Evolutionary conservation across 768 basidiomycete species (phyloP).

Genomic region (Boletus subparvulus): DNA sequence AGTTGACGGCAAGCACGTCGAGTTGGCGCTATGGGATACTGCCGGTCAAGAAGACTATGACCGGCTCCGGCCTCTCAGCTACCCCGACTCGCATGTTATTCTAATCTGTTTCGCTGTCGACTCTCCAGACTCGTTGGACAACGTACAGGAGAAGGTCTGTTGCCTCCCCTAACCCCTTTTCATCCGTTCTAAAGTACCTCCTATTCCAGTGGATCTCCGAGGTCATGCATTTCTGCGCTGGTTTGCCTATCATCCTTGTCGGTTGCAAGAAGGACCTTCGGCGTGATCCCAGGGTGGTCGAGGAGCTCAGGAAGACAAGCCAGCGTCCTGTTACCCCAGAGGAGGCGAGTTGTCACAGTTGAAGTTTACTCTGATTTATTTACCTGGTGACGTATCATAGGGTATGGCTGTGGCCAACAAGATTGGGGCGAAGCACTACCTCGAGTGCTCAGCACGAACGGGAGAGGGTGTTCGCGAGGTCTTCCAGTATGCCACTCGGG

Average conservation of each 20-base stretch:
- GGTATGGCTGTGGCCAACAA: slow-evolving; percentile 94
- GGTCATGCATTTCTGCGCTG: slow-evolving; percentile 96
- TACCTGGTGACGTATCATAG: slow-evolving; percentile 40
- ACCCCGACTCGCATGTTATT: slow-evolving; percentile 99
- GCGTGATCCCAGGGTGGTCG: slow-evolving; percentile 88
- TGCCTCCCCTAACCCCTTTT: slow-evolving; percentile 1
- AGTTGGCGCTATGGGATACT: slow-evolving; percentile 99
- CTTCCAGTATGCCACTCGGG: slow-evolving; percentile 96
- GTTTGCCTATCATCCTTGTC: slow-evolving; percentile 93
- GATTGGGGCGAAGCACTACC: slow-evolving; percentile 95
- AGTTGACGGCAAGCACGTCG: slow-evolving; percentile 97
- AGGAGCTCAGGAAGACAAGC: slow-evolving; percentile 90
- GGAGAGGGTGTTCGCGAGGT: slow-evolving; percentile 98
- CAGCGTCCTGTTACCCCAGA: slow-evolving; percentile 94
- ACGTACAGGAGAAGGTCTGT: slow-evolving; percentile 98
- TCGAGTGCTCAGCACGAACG: slow-evolving; percentile 95
- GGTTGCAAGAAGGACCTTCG: slow-evolving; percentile 99
- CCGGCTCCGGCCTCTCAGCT: slow-evolving; percentile 94
- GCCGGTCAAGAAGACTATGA: slow-evolving; percentile 99
- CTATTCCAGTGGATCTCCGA: slow-evolving; percentile 90
- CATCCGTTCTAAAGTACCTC: slow-evolving; percentile 5
- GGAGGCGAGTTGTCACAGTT: slow-evolving; percentile 55
- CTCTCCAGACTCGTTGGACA: slow-evolving; percentile 96
- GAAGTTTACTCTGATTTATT: background rate
- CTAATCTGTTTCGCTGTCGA: slow-evolving; percentile 99